These are phyloP conservation scores for Cucurbita argyrosperma DNA, from an alignment of 306 rosid species.

Conservation along the genomic window DNA sequence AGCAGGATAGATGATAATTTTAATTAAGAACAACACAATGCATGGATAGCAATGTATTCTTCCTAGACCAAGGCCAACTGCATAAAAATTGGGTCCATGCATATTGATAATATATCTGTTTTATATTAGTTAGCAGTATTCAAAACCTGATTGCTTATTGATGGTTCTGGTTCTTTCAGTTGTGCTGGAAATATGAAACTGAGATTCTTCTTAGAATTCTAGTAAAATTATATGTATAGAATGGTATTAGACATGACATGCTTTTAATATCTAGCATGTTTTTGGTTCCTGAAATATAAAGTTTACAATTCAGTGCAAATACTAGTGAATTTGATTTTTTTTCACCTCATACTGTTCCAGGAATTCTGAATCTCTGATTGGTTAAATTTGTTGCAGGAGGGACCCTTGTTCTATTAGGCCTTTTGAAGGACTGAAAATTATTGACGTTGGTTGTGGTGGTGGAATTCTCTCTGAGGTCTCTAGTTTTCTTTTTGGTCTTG, in stretches of 20 bases:
- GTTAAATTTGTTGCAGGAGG: conserved; percentile 43
- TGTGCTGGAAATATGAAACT: not conserved
- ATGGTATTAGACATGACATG: not conserved
- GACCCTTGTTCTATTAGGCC: conserved; percentile 56
- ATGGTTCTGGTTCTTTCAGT: not conserved
- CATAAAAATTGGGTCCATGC: not conserved
- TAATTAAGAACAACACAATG: not conserved
- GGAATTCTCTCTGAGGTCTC: conserved; percentile 88
- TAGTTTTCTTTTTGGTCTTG: not conserved
- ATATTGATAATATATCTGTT: not conserved
- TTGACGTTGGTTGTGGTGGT: conserved; percentile 95
- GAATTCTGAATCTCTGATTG: conserved; percentile 5
- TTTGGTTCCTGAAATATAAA: not conserved
- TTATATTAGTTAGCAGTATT: not conserved
- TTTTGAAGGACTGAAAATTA: conserved; percentile 70
- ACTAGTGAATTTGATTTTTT: not conserved
- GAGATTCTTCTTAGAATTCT: not conserved
- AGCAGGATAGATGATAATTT: not conserved
- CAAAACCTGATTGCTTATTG: not conserved
- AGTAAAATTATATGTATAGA: not conserved
- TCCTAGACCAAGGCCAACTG: not conserved
- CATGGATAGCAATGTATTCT: not conserved
- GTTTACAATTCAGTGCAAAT: not conserved
- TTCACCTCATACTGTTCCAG: not conserved
- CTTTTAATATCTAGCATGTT: not conserved